These are phyloP conservation scores for Kodamaea neixiangensis DNA, from an alignment of 805 yeast genomes.

Conservation along the genomic window DNA sequence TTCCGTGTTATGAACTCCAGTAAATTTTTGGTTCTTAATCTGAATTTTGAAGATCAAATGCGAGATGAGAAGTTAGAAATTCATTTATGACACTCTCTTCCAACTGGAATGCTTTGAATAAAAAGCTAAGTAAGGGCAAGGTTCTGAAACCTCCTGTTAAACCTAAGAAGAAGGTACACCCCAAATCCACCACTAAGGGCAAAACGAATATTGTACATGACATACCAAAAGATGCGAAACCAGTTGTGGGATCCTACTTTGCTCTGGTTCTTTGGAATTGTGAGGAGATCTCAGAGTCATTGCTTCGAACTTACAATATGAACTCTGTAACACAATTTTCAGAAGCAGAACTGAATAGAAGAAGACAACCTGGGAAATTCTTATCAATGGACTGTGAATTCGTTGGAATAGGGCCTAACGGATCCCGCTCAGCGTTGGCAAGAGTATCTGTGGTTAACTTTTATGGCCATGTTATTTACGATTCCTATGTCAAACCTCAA, in stretches of 20 bases:
- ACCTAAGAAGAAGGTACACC: neutral
- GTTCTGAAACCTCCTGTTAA: neutral
- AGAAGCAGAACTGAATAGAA: constrained; percentile 4
- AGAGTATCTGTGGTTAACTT: constrained; percentile 86
- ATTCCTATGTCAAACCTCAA: constrained; percentile 72
- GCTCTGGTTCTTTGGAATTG: constrained; percentile 9
- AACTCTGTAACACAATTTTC: neutral
- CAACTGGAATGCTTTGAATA: constrained; percentile 24
- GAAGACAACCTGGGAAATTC: constrained; percentile 63
- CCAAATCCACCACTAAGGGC: neutral
- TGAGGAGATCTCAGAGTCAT: neutral
- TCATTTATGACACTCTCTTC: constrained; percentile 16
- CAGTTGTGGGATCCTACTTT: constrained; percentile 1
- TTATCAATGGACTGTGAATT: constrained; percentile 91
- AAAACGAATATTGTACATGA: neutral
- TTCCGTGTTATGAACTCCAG: neutral
- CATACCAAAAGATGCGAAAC: neutral
- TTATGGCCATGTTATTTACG: constrained; percentile 71
- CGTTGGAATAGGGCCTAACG: constrained; percentile 85
- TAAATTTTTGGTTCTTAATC: neutral
- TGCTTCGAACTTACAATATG: neutral
- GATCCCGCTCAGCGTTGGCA: constrained; percentile 70
- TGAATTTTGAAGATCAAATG: neutral
- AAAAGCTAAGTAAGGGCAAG: constrained; percentile 9
- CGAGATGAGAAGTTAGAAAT: neutral